phyloP scores from a whole-genome alignment of 495 filamentous ascomycete genomes.

The Thermothielavioides terrestris region DNA sequence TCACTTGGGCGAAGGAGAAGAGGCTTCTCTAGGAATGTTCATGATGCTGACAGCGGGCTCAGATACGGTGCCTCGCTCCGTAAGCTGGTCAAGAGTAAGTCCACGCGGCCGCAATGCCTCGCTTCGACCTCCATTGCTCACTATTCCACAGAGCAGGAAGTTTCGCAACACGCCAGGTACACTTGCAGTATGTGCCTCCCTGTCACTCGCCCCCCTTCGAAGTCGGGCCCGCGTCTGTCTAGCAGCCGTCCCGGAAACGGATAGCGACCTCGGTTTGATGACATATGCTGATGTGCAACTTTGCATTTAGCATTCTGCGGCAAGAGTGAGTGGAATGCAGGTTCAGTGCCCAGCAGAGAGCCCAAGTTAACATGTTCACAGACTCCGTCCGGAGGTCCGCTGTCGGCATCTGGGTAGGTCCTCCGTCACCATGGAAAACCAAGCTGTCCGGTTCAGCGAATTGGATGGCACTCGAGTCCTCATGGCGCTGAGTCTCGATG shows the following conservation, averaged over 20 bases:
- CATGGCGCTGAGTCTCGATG: background rate
- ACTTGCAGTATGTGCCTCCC: slow-evolving; percentile 64
- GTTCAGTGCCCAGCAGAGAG: background rate
- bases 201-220: background rate
- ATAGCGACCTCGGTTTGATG: slow-evolving; percentile 2
- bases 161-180: slow-evolving; percentile 92
- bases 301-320: slow-evolving; percentile 68
- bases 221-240: background rate
- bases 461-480: background rate
- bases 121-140: background rate
- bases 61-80: slow-evolving; percentile 98
- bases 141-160: slow-evolving; percentile 66
- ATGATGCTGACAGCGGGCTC: slow-evolving; percentile 10
- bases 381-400: slow-evolving; percentile 79
- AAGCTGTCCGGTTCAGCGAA: background rate
- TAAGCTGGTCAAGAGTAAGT: slow-evolving; percentile 88
- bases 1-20: slow-evolving; percentile 1
- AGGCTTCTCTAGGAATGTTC: background rate
- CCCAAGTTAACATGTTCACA: background rate
- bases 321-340: slow-evolving; percentile 43
- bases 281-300: slow-evolving; percentile 23
- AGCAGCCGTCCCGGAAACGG: background rate
- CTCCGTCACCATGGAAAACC: background rate
- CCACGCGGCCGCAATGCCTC: background rate
- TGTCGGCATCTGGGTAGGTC: slow-evolving; percentile 76